Conservation (phyloP, 108 stramenopile genomes). For the Skeletonema menzelii region DNA sequence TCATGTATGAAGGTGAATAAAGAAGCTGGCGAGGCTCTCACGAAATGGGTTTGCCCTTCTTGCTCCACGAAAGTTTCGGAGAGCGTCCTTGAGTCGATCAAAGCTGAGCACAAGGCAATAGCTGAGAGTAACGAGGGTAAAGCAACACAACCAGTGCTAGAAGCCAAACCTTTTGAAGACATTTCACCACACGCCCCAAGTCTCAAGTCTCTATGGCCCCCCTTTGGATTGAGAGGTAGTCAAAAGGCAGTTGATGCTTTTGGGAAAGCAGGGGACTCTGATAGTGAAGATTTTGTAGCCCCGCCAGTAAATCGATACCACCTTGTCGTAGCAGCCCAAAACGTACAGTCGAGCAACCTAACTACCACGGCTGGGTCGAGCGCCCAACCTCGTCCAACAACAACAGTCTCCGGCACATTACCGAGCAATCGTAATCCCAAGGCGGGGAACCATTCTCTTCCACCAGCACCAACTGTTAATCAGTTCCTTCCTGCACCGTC, state of each 20-base stretch:
- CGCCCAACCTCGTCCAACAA: not conserved
- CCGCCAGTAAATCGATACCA: not conserved
- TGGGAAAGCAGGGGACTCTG: slow-evolving; percentile 41
- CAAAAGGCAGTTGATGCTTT: slow-evolving; percentile 50
- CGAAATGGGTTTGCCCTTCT: slow-evolving; percentile 64
- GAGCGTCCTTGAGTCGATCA: not conserved
- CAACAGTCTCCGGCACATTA: not conserved
- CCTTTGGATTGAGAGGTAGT: slow-evolving; percentile 64
- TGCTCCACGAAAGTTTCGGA: slow-evolving; percentile 36
- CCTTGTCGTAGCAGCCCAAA: not conserved
- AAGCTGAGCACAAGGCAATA: slow-evolving; percentile 1
- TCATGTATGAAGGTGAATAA: slow-evolving; percentile 65
- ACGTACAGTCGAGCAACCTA: not conserved
- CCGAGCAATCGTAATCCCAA: not conserved
- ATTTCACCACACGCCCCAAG: slow-evolving; percentile 69
- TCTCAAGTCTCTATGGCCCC: slow-evolving; percentile 66
- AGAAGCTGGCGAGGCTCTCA: slow-evolving; percentile 32
- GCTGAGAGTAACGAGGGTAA: slow-evolving; percentile 9
- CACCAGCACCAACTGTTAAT: not conserved
- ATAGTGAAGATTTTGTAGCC: slow-evolving; percentile 39
- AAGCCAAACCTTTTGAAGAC: slow-evolving; percentile 10
- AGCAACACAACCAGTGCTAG: not conserved
- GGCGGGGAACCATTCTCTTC: not conserved
- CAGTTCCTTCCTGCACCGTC: not conserved
- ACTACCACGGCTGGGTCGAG: not conserved